Evolutionary conservation across 805 yeast genomes (phyloP).

Genomic region (Yamadazyma phyllophila): DNA sequence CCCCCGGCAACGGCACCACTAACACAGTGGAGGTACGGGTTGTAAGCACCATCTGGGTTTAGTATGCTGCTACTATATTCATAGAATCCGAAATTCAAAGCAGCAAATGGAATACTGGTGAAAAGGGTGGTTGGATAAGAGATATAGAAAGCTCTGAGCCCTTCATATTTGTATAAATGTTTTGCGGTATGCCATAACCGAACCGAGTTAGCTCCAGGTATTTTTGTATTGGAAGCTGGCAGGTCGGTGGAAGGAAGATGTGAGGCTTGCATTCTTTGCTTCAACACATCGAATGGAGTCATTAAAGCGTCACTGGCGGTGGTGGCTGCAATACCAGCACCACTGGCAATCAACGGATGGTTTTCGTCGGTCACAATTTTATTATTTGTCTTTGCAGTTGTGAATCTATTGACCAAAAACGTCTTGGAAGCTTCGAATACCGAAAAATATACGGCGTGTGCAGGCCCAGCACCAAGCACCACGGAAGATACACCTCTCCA

Average conservation of each 20-base stretch:
- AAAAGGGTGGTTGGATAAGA: constrained; percentile 92
- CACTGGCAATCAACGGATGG: constrained; percentile 79
- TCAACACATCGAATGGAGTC: constrained; percentile 96
- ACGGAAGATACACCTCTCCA: constrained; percentile 96
- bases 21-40: constrained; percentile 88
- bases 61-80: constrained; percentile 76
- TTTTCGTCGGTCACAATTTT: constrained; percentile 56
- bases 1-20: constrained; percentile 96
- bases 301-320: constrained; percentile 91
- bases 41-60: constrained; percentile 76
- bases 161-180: constrained; percentile 58
- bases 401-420: constrained; percentile 44
- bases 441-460: constrained; percentile 95
- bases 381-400: constrained; percentile 28
- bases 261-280: constrained; percentile 85
- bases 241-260: constrained; percentile 7
- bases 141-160: constrained; percentile 77
- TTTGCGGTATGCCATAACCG: constrained; percentile 38
- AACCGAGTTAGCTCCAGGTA: constrained; percentile 18
- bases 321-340: constrained; percentile 91
- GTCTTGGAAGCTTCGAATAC: constrained; percentile 84
- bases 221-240: background rate
- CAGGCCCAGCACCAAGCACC: constrained; percentile 97
- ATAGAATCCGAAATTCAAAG: constrained; percentile 88
- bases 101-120: constrained; percentile 93